phyloP scores from a whole-genome alignment of 495 filamentous ascomycete genomes.

The Evansstolkia leycettana region DNA sequence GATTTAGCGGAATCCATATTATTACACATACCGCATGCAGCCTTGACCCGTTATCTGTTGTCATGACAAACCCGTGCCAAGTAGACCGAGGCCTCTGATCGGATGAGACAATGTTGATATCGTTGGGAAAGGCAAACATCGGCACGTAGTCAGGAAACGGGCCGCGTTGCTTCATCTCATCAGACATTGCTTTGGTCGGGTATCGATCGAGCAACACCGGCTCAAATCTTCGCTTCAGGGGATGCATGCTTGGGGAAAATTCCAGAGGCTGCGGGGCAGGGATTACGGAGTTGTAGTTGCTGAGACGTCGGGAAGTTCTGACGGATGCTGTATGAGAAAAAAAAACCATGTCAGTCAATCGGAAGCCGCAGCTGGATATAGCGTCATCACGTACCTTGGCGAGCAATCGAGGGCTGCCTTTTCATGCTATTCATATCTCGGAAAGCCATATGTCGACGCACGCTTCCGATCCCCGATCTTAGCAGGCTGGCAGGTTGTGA shows the following conservation, averaged over 20 bases:
- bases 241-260: slow-evolving; percentile 86
- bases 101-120: slow-evolving; percentile 89
- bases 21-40: slow-evolving; percentile 87
- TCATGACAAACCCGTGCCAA: slow-evolving; percentile 99
- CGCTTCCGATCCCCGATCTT: slow-evolving; percentile 56
- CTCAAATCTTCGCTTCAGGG: slow-evolving; percentile 84
- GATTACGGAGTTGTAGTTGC: slow-evolving; percentile 97
- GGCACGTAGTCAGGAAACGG: slow-evolving; percentile 94
- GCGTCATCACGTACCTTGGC: slow-evolving; percentile 50
- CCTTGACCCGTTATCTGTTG: slow-evolving; percentile 77
- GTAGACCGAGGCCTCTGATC: slow-evolving; percentile 88
- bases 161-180: slow-evolving; percentile 69
- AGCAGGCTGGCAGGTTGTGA: slow-evolving; percentile 31
- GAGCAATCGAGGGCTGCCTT: slow-evolving; percentile 66
- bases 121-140: slow-evolving; percentile 98
- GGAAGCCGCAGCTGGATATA: too few relatives aligned
- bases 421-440: slow-evolving; percentile 92
- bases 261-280: slow-evolving; percentile 84
- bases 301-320: slow-evolving; percentile 76
- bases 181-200: slow-evolving; percentile 69
- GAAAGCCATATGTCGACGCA: slow-evolving; percentile 77
- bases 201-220: slow-evolving; percentile 90
- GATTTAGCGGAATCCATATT: slow-evolving; percentile 81
- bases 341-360: background rate
- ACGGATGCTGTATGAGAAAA: slow-evolving; percentile 55